Evolutionary conservation across 108 stramenopile species (phyloP), one percentile per base, ranked within the genome.

Genomic region (Discostella pseudostelligera): DNA sequence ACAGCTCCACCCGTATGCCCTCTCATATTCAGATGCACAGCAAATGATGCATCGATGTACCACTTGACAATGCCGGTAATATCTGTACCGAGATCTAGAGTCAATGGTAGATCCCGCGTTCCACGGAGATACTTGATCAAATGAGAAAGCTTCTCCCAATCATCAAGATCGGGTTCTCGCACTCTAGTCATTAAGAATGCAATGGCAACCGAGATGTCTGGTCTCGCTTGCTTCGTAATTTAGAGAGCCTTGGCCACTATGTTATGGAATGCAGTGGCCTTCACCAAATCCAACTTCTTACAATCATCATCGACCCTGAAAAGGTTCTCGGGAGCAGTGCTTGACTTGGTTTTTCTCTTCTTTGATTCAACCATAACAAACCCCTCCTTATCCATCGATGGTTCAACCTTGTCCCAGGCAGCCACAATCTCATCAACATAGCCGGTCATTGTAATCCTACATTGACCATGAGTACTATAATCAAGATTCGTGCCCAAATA

Each of bases 1-100:
- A 84, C 56, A 25, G 28, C 47, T n/a, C 48, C 80, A 28, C 86
- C 86, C 3, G 81, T 76, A 49, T 85, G 84, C 29, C 84, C 54
- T 24, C 59, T 69, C 56, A 66, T 57, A 35, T 84, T 73, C 1
- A 8, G 13, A 28, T 81, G 80, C 17, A 50, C 79, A 12, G 79
- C 81, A 62, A 59, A 75, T 46, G 81, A 69, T 26, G 75, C 83
- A 56, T 87, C 86, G 11, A 84, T 59, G 28, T 46, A 73, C 79
- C 81, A 84, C 24, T 75, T 58, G n/a, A 78, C 28, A n/a, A 35
- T 37, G 2, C 28, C 35, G 1, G 28, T 28, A 0, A 21, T 24
- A 17, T 59, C 28, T 22, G 47, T 59, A 14, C 24, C n/a, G n/a
- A n/a, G n/a, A n/a, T n/a, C 37, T 11, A 76, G 51, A 3, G 26